Evolutionary conservation across 2,329 filamentous ascomycete species (phyloP), one percentile per base, ranked within the genome.

Genomic region (Corinectria fuckeliana): DNA sequence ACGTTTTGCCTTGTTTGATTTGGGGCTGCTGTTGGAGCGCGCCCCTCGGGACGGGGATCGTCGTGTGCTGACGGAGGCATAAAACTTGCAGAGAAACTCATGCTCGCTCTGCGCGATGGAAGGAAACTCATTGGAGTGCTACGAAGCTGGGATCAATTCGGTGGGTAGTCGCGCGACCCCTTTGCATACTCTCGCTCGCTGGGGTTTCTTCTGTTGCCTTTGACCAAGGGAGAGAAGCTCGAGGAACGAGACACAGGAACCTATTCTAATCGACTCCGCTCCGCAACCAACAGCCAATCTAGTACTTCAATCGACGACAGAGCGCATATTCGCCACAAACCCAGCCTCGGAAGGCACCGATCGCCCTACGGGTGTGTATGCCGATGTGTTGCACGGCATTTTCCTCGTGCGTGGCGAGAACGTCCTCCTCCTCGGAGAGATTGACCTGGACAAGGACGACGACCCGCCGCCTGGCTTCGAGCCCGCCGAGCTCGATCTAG

Each of bases 141-240:
- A 68, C 85, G 95, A 72, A 96, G 92, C 69, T 99, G 95, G 92
- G 95, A 99, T 78, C 95, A 99, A 77, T 98, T 97, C 73, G 94
- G 93, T 97, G 88, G 71, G 82, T 76, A 38, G 34, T 48, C 54
- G 51, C 57, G 28, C 44, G 20, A 44, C 14, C 42, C 42, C 45
- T 30, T n/a, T 41, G 39, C 18, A 30, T 26, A 21, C 38, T 14
- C 36, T 20, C 20, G 51, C 20, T 20, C 18, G 21, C n/a, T 16
- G 4, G 23, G 32, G 21, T 34, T n/a, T 25, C 16, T n/a, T 36
- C 18, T 5, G 13, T 25, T 10, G 14, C 42, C 23, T 25, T 56
- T n/a, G 16, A 32, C 13, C 20, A 45, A 32, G 16, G n/a, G 18
- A 53, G n/a, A 14, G 23, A 30, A 49, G 21, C 5, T 13, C 5